A percentile compares a stretch with the other conserved stretches of the same genome.
Evolutionary conservation across 345 rosid genomes (phyloP).

Genomic region (Dovyalis caffra): DNA sequence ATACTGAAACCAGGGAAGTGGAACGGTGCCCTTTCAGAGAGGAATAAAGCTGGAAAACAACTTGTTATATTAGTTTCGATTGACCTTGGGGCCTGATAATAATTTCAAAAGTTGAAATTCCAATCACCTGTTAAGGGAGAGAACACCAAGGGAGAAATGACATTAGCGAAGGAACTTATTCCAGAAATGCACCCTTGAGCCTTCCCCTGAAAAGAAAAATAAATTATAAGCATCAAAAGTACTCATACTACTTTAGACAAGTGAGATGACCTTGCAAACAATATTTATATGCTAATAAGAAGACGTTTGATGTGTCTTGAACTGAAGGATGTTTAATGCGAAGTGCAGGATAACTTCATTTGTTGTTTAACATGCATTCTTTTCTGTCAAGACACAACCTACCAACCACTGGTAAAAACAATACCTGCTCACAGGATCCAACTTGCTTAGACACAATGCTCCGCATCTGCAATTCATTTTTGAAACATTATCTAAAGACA

Average conservation of each 20-base stretch:
- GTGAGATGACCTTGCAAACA: not conserved
- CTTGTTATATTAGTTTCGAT: constrained; percentile 9
- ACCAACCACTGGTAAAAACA: not conserved
- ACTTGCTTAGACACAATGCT: constrained; percentile 92
- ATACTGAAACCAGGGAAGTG: constrained; percentile 89
- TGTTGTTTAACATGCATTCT: not conserved
- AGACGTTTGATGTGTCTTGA: not conserved
- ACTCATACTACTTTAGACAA: not conserved
- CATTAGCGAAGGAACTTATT: constrained; percentile 65
- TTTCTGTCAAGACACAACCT: not conserved
- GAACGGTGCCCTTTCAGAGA: constrained; percentile 79
- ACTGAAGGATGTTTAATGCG: not conserved
- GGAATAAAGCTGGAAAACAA: constrained; percentile 65
- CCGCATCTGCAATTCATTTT: constrained; percentile 51
- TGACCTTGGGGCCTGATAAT: not conserved
- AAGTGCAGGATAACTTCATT: not conserved
- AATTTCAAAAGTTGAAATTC: not conserved
- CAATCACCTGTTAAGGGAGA: constrained; percentile 77
- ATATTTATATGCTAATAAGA: not conserved
- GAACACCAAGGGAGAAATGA: constrained; percentile 69
- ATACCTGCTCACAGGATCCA: constrained; percentile 73
- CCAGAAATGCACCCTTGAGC: constrained; percentile 92
- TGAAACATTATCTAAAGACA: not conserved
- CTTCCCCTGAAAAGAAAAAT: constrained; percentile 57
- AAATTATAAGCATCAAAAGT: not conserved